A percentile compares a stretch with the other conserved stretches of the same genome.
Evolutionary conservation across 345 rosid genomes (phyloP).

Genomic region (Euphorbia peplus): DNA sequence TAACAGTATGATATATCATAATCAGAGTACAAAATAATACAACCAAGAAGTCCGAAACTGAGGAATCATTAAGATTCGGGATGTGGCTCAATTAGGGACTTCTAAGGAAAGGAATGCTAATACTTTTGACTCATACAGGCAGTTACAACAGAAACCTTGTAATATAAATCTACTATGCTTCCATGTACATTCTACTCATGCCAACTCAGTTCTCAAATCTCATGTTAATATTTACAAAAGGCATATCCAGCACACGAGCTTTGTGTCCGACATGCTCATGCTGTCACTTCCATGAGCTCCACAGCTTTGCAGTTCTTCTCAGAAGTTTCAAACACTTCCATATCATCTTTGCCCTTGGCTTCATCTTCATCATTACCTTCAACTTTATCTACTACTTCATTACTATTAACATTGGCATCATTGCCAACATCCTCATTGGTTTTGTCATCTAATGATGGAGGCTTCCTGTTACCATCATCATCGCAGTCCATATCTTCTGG

Average conservation of each 20-base stretch:
- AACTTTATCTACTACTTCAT: constrained; percentile 17
- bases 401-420: constrained; percentile 1
- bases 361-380: constrained; percentile 29
- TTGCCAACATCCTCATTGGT: constrained; percentile 36
- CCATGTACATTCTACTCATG: constrained; percentile 50
- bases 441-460: constrained; percentile 30
- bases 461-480: constrained; percentile 20
- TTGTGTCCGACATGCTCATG: constrained; percentile 30
- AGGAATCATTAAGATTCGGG: neutral
- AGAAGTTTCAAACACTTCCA: constrained; percentile 31
- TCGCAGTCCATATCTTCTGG: constrained; percentile 34
- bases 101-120: constrained; percentile 16
- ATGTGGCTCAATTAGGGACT: constrained; percentile 8
- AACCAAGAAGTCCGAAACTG: constrained; percentile 9
- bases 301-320: constrained; percentile 34
- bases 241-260: constrained; percentile 11
- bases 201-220: constrained; percentile 30
- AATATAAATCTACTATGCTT: constrained; percentile 39
- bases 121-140: constrained; percentile 18
- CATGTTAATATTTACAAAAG: constrained; percentile 41
- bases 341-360: constrained; percentile 32
- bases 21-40: constrained; percentile 19
- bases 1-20: neutral
- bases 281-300: constrained; percentile 41
- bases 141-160: constrained; percentile 26